A percentile compares a stretch with the other conserved stretches of the same genome.
These are phyloP conservation scores for Paraurostyla sp. DNA, from an alignment of 73 alveolate species.

Conservation along the genomic window DNA sequence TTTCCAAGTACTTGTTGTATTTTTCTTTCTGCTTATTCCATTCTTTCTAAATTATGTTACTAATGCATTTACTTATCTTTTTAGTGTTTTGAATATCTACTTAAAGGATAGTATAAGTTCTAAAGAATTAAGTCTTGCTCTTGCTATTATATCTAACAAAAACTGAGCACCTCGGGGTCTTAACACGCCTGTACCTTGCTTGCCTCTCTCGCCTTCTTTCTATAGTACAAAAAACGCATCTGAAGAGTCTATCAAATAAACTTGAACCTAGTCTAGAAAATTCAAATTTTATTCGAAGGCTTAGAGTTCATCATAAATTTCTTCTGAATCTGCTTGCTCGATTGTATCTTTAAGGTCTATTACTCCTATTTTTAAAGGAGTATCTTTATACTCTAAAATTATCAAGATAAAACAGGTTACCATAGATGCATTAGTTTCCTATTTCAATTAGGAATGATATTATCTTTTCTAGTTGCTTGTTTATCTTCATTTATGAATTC, in stretches of 20 bases:
- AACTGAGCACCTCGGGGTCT: neutral
- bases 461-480: neutral
- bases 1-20: neutral
- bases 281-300: constrained; percentile 6
- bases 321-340: neutral
- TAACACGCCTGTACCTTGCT: neutral
- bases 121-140: neutral
- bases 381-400: neutral
- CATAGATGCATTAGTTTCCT: neutral
- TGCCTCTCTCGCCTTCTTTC: neutral
- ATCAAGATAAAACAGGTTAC: neutral
- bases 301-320: neutral
- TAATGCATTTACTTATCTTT: neutral
- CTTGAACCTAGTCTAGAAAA: neutral
- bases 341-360: neutral
- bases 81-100: neutral
- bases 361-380: neutral
- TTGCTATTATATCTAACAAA: neutral
- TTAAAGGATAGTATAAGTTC: neutral
- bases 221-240: constrained; percentile 3
- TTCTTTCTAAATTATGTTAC: constrained; percentile 3
- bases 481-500: neutral
- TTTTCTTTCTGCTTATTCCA: neutral
- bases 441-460: neutral
- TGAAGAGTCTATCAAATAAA: neutral